Percentiles rank a stretch among this genome's conserved stretches.
These are phyloP conservation scores for Clathrus columnatus DNA, from an alignment of 768 basidiomycete genomes.

Conservation along the genomic window DNA sequence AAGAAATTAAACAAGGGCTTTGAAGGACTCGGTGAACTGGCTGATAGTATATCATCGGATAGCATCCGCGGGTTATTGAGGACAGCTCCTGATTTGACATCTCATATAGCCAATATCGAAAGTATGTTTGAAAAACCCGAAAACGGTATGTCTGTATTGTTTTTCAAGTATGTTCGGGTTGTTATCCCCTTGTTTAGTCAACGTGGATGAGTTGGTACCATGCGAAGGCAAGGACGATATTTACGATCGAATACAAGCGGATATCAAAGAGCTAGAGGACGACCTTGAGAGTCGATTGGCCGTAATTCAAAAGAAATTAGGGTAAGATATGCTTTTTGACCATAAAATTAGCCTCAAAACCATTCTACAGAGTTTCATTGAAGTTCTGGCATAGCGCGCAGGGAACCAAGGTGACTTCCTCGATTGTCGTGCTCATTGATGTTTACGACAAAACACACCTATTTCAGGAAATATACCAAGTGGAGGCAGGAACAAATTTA, in stretches of 20 bases:
- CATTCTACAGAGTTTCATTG: slow-evolving; percentile 25
- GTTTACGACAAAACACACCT: background rate
- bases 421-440: background rate
- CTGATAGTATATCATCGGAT: slow-evolving; percentile 68
- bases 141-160: slow-evolving; percentile 43
- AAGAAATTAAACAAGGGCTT: slow-evolving; percentile 64
- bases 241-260: slow-evolving; percentile 69
- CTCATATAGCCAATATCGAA: slow-evolving; percentile 64
- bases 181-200: slow-evolving; percentile 23
- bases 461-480: slow-evolving; percentile 77
- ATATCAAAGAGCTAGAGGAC: slow-evolving; percentile 63
- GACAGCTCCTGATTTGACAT: slow-evolving; percentile 69
- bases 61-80: slow-evolving; percentile 69
- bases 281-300: slow-evolving; percentile 61
- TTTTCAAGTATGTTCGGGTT: background rate
- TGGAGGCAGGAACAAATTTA: slow-evolving; percentile 56
- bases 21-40: slow-evolving; percentile 46
- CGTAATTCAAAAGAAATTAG: slow-evolving; percentile 56
- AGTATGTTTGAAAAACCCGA: slow-evolving; percentile 58
- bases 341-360: slow-evolving; percentile 1
- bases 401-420: slow-evolving; percentile 61
- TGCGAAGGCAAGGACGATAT: slow-evolving; percentile 75
- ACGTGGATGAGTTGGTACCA: slow-evolving; percentile 65
- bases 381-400: slow-evolving; percentile 68
- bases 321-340: slow-evolving; percentile 33